Base-by-base conservation (phyloP, 179 eudicot species). In the Spinacia oleracea region DNA sequence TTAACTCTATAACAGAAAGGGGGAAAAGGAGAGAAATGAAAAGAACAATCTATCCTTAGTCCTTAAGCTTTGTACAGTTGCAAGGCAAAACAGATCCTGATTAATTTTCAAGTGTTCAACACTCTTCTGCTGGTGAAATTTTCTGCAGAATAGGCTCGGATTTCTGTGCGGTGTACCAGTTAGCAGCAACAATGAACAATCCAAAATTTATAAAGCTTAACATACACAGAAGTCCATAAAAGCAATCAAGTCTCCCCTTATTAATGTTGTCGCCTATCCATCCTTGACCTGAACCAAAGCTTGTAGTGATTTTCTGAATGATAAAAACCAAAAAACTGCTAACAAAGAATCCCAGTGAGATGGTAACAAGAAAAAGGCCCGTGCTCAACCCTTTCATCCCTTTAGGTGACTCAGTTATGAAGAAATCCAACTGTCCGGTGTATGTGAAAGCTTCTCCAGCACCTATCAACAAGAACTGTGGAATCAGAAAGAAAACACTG, bases 391-490 rank as follows among this genome's bases (percentile, higher is more conserved):
- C 79, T 68, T 75, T 80, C 79, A 75, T 75, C 31, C 75, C 70
- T 56, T 21, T 75, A 15, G 83, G 83, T 15, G 83, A 70, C 50
- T 46, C 67, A 51, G 60, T 80, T 56, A 72, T 80, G 79, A 75
- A 80, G 70, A 80, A 80, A 15, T 68, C 83, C 11, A 75, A 35
- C 46, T 80, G 79, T 0, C 79, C 82, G 4, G 82, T 58, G 79
- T 75, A 80, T 53, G 75, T 80, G 65, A 75, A 80, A 42, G 83
- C 83, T 69, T 80, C 75, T 69, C 79, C 83, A 20, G 83, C 70
- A 67, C 78, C 83, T 48, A 75, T 74, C 25, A 75, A 38, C 25
- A 75, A 40, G 60, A 80, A 74, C 50, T 74, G 82, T 56, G 82
- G 79, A 25, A 67, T 58, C 60, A 80, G 51, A 56, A 80, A 55